A percentile compares a stretch with the other conserved stretches of the same genome.
Conservation (phyloP, 306 rosid species). For the Casuarina equisetifolia region DNA sequence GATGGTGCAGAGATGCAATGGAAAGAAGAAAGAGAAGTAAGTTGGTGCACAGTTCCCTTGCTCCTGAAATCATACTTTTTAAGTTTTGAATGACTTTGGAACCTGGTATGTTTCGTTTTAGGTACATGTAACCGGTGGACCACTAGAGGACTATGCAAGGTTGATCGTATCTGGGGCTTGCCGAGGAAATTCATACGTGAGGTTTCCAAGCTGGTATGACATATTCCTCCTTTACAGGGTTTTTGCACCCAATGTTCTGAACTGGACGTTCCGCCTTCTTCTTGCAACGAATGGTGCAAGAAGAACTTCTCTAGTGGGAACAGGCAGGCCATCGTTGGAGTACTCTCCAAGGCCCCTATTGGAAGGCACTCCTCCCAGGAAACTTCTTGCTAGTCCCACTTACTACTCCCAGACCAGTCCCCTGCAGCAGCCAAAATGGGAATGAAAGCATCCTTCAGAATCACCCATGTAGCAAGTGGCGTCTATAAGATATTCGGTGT, state of each 20-base stretch:
- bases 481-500: neutral
- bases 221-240: conserved; percentile 63
- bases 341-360: conserved; percentile 24
- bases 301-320: conserved; percentile 58
- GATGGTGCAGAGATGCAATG: conserved; percentile 91
- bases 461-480: neutral
- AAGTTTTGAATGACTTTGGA: too few relatives aligned
- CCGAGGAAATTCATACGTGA: conserved; percentile 64
- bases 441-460: conserved; percentile 14
- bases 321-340: conserved; percentile 50
- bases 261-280: conserved; percentile 62
- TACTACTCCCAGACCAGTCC: conserved; percentile 36
- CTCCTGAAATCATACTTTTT: too few relatives aligned
- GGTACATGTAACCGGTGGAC: conserved; percentile 59
- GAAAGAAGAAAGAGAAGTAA: conserved; percentile 89
- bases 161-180: conserved; percentile 81
- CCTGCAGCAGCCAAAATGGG: conserved; percentile 46
- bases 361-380: conserved; percentile 47
- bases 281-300: conserved; percentile 47
- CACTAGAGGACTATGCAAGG: conserved; percentile 70
- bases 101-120: conserved; percentile 13
- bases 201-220: conserved; percentile 84
- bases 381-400: conserved; percentile 24
- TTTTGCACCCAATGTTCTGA: conserved; percentile 68
- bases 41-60: neutral